Conservation (phyloP, 768 basidiomycete genomes). For the Termitomyces sp. region DNA sequence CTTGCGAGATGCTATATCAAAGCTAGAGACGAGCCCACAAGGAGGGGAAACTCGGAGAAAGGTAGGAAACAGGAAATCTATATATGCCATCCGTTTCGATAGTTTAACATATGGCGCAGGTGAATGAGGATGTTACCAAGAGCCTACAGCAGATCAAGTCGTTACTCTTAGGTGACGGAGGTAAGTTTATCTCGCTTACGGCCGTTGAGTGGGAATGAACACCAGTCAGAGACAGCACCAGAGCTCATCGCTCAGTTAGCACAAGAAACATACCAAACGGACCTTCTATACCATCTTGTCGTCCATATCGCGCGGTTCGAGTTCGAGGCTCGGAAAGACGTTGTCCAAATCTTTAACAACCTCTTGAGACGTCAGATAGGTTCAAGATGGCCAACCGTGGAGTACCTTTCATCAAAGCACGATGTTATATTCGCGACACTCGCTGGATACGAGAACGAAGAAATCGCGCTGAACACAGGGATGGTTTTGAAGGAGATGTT, state of each 20-base stretch:
- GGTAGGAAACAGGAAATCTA: slow-evolving; percentile 38
- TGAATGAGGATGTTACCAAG: slow-evolving; percentile 85
- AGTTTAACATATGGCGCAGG: slow-evolving; percentile 37
- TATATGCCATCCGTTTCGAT: background rate
- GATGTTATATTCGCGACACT: slow-evolving; percentile 78
- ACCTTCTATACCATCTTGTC: slow-evolving; percentile 78
- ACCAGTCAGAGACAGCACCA: slow-evolving; percentile 64
- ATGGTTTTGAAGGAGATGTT: slow-evolving; percentile 98
- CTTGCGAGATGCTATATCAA: slow-evolving; percentile 73
- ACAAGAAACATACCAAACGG: slow-evolving; percentile 91
- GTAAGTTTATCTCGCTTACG: slow-evolving; percentile 34
- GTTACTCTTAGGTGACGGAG: slow-evolving; percentile 84
- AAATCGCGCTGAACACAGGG: slow-evolving; percentile 94
- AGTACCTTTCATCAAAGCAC: slow-evolving; percentile 77
- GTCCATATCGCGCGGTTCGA: slow-evolving; percentile 83
- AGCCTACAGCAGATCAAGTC: slow-evolving; percentile 87
- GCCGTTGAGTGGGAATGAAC: background rate
- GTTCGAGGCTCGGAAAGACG: slow-evolving; percentile 88
- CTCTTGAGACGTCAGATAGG: slow-evolving; percentile 90
- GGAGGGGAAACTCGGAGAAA: slow-evolving; percentile 76
- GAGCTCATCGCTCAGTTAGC: slow-evolving; percentile 93
- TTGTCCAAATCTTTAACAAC: slow-evolving; percentile 85
- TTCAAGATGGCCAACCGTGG: slow-evolving; percentile 91
- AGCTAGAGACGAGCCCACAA: slow-evolving; percentile 67
- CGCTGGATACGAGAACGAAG: slow-evolving; percentile 92